Evolutionary conservation across 1,139 yeast species (phyloP), one percentile per base, ranked within the genome.

Genomic region (Nakaseomyces uthaithaninus): DNA sequence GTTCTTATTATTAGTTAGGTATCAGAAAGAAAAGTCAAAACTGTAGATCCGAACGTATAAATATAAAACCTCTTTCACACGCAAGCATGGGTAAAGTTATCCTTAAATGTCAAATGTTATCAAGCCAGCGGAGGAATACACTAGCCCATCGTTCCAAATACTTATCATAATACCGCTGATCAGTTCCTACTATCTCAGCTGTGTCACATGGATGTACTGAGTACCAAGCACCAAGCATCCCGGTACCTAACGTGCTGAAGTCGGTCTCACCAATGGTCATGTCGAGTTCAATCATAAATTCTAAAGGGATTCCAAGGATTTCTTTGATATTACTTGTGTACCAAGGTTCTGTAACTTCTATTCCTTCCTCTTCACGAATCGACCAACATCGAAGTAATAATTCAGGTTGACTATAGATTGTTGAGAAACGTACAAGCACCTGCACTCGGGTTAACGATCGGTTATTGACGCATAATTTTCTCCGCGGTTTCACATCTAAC

Each of bases 141-240:
- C 35, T 31, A 4, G 11, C 25, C 35, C 35, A 31, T 7, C 35
- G 6, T 8, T 31, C 11, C 12, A 31, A 25, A 20, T 31, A 31
- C 11, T 6, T 31, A 20, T 31, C 35, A 16, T n/a, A n/a, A 12
- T 12, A 19, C 16, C 11, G 8, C 4, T 7, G 6, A 17, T 30
- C 33, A 12, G 44, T 40, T 1, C 60, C 59, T 2, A 55, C 44
- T 9, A 54, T 51, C n/a, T 42, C 47, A 6, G 46, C 43, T 3
- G 60, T 54, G 39, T 56, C 60, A 33, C 62, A 57, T 24, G 52
- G 46, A 40, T 57, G 60, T 8, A 56, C 36, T n/a, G 44, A 40
- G 34, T 51, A 54, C 59, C 59, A 57, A 10, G 40, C 18, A 5
- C 35, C 35, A n/a, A n/a, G n/a, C n/a, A n/a, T n/a, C n/a, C n/a